Percentiles rank a stretch among this genome's conserved stretches.
These are phyloP conservation scores for Fraxinus dipetala DNA, from an alignment of 305 asterid species.

Conservation along the genomic window DNA sequence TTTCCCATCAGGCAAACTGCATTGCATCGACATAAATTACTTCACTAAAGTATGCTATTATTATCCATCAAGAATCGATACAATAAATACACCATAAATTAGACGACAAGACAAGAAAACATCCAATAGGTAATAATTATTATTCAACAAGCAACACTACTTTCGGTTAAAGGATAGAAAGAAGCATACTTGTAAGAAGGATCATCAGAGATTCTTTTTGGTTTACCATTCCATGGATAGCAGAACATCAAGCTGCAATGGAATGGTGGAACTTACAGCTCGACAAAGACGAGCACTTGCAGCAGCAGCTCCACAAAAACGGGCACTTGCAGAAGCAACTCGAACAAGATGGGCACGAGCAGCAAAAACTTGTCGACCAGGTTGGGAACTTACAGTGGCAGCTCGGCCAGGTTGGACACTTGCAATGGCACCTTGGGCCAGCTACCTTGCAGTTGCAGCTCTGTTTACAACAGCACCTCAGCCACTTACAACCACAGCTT, in stretches of 20 bases:
- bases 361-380: slow-evolving; percentile 10
- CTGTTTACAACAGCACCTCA: slow-evolving; percentile 9
- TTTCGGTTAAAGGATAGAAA: background rate
- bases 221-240: slow-evolving; percentile 27
- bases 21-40: background rate
- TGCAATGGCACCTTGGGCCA: slow-evolving; percentile 28
- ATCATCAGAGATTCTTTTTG: slow-evolving; percentile 20
- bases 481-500: slow-evolving; percentile 20
- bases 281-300: slow-evolving; percentile 7
- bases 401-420: slow-evolving; percentile 13
- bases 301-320: slow-evolving; percentile 20
- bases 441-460: slow-evolving; percentile 26
- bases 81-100: background rate
- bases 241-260: slow-evolving; percentile 30
- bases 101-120: background rate
- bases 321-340: slow-evolving; percentile 32
- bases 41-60: slow-evolving; percentile 10
- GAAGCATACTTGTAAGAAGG: slow-evolving; percentile 32
- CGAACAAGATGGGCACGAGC: background rate
- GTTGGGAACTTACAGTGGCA: slow-evolving; percentile 22
- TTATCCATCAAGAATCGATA: background rate
- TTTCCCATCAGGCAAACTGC: slow-evolving; percentile 35
- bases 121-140: slow-evolving; percentile 5
- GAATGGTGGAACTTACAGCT: slow-evolving; percentile 27
- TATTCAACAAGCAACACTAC: background rate